Percentiles rank a stretch among this genome's conserved stretches.
These are phyloP conservation scores for Talaromyces liani DNA, from an alignment of 495 filamentous ascomycete species.

Conservation along the genomic window DNA sequence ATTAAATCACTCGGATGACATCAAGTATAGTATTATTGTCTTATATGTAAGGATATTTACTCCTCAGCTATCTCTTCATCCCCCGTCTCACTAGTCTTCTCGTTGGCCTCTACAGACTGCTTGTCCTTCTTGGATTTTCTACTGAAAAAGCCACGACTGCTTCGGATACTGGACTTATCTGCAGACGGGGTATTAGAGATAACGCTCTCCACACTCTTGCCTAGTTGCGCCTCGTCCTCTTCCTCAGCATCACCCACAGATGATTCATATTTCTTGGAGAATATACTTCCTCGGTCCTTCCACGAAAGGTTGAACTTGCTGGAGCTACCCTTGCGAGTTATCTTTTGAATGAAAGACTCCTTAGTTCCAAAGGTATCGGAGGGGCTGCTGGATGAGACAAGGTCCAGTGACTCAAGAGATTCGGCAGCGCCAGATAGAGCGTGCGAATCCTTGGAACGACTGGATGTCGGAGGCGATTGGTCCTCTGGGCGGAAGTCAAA, in stretches of 20 bases:
- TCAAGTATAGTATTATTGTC: background rate
- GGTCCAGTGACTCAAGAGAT: constrained; percentile 69
- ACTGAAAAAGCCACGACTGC: constrained; percentile 43
- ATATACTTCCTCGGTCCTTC: constrained; percentile 55
- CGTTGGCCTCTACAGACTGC: constrained; percentile 36
- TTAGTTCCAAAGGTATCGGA: constrained; percentile 53
- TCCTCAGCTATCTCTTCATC: constrained; percentile 39
- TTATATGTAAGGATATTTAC: constrained; percentile 5
- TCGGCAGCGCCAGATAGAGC: constrained; percentile 59
- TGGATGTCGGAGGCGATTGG: constrained; percentile 49
- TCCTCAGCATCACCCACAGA: constrained; percentile 40
- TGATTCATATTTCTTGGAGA: constrained; percentile 56
- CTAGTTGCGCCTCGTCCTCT: constrained; percentile 39
- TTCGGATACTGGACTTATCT: constrained; percentile 35
- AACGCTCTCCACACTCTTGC: constrained; percentile 42
- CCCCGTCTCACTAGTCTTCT: constrained; percentile 39
- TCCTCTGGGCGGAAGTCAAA: constrained; percentile 39
- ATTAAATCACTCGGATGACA: background rate
- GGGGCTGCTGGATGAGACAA: constrained; percentile 56
- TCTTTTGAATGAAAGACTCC: constrained; percentile 61
- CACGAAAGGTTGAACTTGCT: constrained; percentile 71
- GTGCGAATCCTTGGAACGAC: constrained; percentile 54
- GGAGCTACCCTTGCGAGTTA: constrained; percentile 72
- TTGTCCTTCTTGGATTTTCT: constrained; percentile 43
- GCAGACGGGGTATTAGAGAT: constrained; percentile 34